Percentiles rank a stretch among this genome's conserved stretches.
Evolutionary conservation across 129 eudicot genomes (phyloP).

Genomic region (Flaveria ramosissima): DNA sequence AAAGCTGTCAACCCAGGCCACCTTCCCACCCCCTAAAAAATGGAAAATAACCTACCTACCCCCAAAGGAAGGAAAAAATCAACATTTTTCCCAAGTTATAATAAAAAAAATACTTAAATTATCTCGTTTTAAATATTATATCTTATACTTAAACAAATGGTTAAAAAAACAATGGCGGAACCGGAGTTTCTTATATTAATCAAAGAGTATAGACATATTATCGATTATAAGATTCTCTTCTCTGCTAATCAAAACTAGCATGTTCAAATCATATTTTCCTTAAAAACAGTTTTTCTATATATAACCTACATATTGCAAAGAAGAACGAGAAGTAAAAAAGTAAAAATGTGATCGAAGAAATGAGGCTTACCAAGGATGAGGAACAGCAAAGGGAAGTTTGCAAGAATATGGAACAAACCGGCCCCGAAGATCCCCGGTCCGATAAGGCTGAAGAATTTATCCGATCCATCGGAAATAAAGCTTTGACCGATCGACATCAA

Average conservation of each 20-base stretch:
- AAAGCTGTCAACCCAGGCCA: slow-evolving; percentile 1
- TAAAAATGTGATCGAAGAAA: neutral
- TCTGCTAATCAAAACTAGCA: too few relatives aligned
- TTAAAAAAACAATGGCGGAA: too few relatives aligned
- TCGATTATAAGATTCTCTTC: too few relatives aligned
- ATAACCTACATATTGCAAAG: too few relatives aligned
- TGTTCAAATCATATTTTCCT: too few relatives aligned
- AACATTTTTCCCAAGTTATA: neutral
- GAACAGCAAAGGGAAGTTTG: slow-evolving; percentile 52
- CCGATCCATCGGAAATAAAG: slow-evolving; percentile 54
- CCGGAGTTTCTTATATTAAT: too few relatives aligned
- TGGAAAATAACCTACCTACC: slow-evolving; percentile 7
- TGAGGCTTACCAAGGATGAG: slow-evolving; percentile 49
- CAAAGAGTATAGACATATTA: too few relatives aligned
- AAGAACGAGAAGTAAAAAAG: neutral
- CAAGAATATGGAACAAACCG: slow-evolving; percentile 60
- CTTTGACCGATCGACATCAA: slow-evolving; percentile 57
- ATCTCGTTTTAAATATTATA: neutral
- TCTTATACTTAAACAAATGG: too few relatives aligned
- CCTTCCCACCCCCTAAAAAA: neutral
- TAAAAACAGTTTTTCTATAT: too few relatives aligned
- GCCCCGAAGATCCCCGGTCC: slow-evolving; percentile 76
- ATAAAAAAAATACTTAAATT: neutral
- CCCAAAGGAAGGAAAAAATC: neutral
- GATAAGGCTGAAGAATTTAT: slow-evolving; percentile 45